Evolutionary conservation across 148 eudicot genomes (phyloP).

Genomic region (Spergularia marina): DNA sequence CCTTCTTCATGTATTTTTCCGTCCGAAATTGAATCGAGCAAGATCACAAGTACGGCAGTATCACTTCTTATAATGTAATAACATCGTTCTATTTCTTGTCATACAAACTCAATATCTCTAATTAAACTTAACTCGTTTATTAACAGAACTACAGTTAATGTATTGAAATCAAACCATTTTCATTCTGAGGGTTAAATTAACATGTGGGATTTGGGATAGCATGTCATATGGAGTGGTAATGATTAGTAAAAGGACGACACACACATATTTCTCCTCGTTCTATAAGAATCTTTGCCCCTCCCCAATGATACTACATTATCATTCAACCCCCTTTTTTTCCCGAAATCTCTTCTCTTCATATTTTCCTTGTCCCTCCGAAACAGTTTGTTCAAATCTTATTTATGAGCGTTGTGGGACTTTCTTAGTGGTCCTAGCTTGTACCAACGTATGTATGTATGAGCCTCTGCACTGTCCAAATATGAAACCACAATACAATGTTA

Average conservation of each 20-base stretch:
- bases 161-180: no score
- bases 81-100: no score
- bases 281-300: conserved; percentile 26
- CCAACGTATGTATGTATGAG: background rate
- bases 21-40: background rate
- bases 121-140: no score
- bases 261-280: conserved; percentile 4
- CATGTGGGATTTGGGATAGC: background rate
- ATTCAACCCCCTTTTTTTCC: no score
- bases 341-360: background rate
- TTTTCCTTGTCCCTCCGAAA: background rate
- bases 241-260: conserved; percentile 26
- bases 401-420: background rate
- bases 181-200: no score
- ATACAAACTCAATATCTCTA: no score
- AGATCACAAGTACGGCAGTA: no score
- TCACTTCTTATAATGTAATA: no score
- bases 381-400: background rate
- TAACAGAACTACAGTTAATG: no score
- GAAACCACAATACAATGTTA: no score
- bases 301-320: background rate
- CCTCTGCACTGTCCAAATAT: background rate
- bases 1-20: background rate
- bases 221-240: background rate
- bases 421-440: conserved; percentile 5